Percentiles rank a stretch among this genome's conserved stretches.
phyloP scores from a whole-genome alignment of 1,139 yeast genomes.

The Pichia kudriavzevii region DNA sequence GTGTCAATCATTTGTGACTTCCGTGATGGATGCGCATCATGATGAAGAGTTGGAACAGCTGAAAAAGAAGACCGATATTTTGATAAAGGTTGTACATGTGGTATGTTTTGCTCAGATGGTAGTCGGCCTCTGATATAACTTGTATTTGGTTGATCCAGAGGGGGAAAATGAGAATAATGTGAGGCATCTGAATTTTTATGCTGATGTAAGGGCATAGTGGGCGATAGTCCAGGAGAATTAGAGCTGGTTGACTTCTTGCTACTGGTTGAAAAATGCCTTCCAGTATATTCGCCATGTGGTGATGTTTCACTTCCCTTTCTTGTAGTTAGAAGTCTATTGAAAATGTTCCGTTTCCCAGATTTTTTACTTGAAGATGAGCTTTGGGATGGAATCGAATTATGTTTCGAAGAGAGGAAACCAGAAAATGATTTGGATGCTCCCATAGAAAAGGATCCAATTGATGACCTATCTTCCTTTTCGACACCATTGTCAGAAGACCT shows the following conservation, averaged over 20 bases:
- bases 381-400: too few species aligned
- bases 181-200: too few species aligned
- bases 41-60: neutral
- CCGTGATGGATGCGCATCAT: neutral
- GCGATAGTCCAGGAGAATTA: too few species aligned
- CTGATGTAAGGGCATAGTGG: too few species aligned
- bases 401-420: slow-evolving; percentile 8
- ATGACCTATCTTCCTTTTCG: too few species aligned
- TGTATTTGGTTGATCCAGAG: neutral
- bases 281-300: too few species aligned
- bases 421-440: slow-evolving; percentile 6
- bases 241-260: slow-evolving; percentile 14
- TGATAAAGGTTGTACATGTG: slow-evolving; percentile 6
- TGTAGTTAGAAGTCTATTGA: slow-evolving; percentile 22
- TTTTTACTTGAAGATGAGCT: too few species aligned
- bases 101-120: slow-evolving; percentile 3
- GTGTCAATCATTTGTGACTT: slow-evolving; percentile 1
- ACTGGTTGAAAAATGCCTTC: too few species aligned
- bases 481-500: too few species aligned
- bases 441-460: slow-evolving; percentile 1
- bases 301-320: slow-evolving; percentile 23
- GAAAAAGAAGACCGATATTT: slow-evolving; percentile 5
- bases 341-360: too few species aligned
- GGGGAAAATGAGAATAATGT: slow-evolving; percentile 5
- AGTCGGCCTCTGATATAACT: slow-evolving; percentile 5